These are phyloP conservation scores for Eucalyptus curtisii DNA, from an alignment of 345 rosid species.

Conservation along the genomic window DNA sequence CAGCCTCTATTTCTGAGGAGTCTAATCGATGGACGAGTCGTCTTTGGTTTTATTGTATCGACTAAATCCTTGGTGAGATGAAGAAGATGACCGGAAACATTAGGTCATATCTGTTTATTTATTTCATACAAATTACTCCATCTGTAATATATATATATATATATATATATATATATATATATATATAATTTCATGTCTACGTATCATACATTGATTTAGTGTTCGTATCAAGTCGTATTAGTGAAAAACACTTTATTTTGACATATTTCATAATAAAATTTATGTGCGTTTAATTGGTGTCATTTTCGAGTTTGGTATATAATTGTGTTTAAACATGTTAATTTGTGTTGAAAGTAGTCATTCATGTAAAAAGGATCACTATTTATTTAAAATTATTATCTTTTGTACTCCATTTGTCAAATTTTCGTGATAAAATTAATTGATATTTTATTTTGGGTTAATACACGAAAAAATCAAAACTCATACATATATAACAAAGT, in stretches of 20 bases:
- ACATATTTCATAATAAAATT: too few species aligned
- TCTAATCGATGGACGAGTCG: neutral
- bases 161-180: neutral
- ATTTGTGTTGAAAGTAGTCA: neutral
- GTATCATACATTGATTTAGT: neutral
- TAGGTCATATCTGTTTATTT: neutral
- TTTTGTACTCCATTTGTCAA: neutral
- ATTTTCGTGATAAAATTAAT: neutral
- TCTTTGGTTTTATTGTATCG: neutral
- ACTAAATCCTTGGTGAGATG: neutral
- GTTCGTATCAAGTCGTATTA: neutral
- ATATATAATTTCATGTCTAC: neutral
- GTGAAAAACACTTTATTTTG: neutral
- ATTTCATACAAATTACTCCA: neutral
- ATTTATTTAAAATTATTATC: neutral
- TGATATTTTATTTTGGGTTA: neutral
- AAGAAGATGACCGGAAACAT: neutral
- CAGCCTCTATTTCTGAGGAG: neutral
- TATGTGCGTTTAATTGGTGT: accelerated
- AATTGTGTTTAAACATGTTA: neutral
- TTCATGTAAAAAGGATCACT: neutral
- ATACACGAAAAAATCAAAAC: neutral
- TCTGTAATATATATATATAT: too few species aligned
- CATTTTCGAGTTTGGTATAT: neutral
- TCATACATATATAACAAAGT: neutral